Base-by-base conservation (phyloP, 164 flowering plant genomes). In the Stephania japonica region DNA sequence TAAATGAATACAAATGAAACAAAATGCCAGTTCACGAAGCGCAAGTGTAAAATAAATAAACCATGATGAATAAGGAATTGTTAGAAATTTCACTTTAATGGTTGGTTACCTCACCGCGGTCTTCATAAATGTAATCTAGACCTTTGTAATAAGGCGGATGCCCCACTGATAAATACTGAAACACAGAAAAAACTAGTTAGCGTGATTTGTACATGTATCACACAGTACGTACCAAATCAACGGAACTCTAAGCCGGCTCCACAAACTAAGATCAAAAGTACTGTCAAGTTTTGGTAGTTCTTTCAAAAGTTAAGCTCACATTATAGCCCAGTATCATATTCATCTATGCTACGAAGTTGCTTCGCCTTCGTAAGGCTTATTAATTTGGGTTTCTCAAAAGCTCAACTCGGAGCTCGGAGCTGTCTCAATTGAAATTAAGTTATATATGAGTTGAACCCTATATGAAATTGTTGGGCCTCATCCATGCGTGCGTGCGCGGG, bases 101-200 rank as follows among this genome's bases (percentile, higher is more conserved):
- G 25, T 12, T 41, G 72, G 41, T 41, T 75, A 91, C 93, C 97
- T 93, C 98, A 11, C 98, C 98, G 23, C 98, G 90, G 77, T 93
- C 94, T 86, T 93, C 97, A 75, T 93, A 93, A 19, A 93, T 93
- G 83, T 93, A 93, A 80, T 91, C 95, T 85, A 93, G 79, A 70
- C 98, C 98, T 79, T 90, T 91, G 85, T 86, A 93, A 74, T 91
- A 90, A 70, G 91, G 87, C 26, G 97, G 98, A 84, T 93, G 97
- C 64, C 90, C 98, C 24, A 91, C 98, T 3, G 98, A 93, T 72
- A 93, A 77, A 80, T 93, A 91, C 98, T 93, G 86, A 69, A 73
- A 77, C 9, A 6, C 38, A 38, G 13, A 76, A 38, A 32, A 72
- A 5, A 43, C 3, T 18, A 1, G 14, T 50, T 10, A 8, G 63